These are phyloP conservation scores for Annulohypoxylon maeteangense DNA, from an alignment of 495 filamentous ascomycete genomes.

Conservation along the genomic window DNA sequence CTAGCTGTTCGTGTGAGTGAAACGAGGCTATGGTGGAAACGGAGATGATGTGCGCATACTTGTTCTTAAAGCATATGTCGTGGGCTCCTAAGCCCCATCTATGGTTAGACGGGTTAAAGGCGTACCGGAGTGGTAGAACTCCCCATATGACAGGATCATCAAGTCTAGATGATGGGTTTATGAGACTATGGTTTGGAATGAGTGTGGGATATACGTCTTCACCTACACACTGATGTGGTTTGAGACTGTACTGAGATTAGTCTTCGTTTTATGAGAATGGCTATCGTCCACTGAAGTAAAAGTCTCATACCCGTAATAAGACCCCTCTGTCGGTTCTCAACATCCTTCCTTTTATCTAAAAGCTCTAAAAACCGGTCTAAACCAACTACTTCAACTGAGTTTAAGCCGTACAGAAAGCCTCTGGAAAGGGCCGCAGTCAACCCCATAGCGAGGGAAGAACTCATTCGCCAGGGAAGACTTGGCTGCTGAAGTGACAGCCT, in stretches of 20 bases:
- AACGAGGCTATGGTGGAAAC: background rate
- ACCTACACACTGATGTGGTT: conserved; percentile 98
- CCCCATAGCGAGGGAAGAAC: conserved; percentile 66
- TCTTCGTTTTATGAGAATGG: conserved; percentile 13
- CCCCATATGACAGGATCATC: conserved; percentile 97
- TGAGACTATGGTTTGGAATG: conserved; percentile 11
- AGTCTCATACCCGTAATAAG: conserved; percentile 80
- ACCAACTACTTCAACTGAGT: conserved; percentile 72
- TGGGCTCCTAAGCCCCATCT: conserved; percentile 90
- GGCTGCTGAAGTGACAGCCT: conserved; percentile 48
- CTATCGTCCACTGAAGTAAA: conserved; percentile 8
- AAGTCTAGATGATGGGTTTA: conserved; percentile 64
- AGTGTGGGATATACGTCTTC: conserved; percentile 2
- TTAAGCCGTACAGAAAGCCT: conserved; percentile 60
- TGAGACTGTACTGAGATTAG: conserved; percentile 69
- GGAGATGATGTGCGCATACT: conserved; percentile 51
- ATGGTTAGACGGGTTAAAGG: conserved; percentile 75
- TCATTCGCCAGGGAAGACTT: conserved; percentile 63
- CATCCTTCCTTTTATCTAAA: conserved; percentile 76
- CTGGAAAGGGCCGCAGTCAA: conserved; percentile 56
- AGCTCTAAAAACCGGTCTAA: conserved; percentile 78
- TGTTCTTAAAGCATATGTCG: conserved; percentile 88
- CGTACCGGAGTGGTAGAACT: conserved; percentile 76
- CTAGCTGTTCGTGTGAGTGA: conserved; percentile 49
- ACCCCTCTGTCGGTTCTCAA: conserved; percentile 74